Evolutionary conservation across 2,329 filamentous ascomycete species (phyloP), one percentile per base, ranked within the genome.

Genomic region (Alternaria consortialis): DNA sequence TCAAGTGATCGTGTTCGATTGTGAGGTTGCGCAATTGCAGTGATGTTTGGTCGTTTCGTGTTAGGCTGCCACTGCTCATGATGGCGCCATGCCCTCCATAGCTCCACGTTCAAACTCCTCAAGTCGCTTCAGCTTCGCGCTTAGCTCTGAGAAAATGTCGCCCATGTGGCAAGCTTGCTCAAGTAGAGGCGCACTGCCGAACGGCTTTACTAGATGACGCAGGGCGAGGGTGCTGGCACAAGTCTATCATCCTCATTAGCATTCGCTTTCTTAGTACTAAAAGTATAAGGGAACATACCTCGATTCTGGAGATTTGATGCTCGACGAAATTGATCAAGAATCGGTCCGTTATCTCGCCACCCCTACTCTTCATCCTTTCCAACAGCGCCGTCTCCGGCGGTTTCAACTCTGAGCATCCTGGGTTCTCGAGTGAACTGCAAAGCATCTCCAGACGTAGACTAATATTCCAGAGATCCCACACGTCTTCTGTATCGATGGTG

Each of bases 231-330:
- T 93, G 32, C 90, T 91, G 69, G 94, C 86, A 74, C 92, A 95
- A 53, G 92, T 90, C 93, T 96, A 68, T 55, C 39, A 66, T 5
- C n/a, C 56, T 39, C 12, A 55, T 76, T 67, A 79, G 74, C 23
- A 56, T 42, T 9, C 20, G 3, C 9, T 29, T 25, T 23, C 23
- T 9, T 37, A 7, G 11, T n/a, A 31, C 13, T 0, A 36, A 7
- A 6, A 53, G 29, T 4, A 31, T 4, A 9, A 9, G 53, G 34
- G 9, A 23, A 81, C 90, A 80, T 84, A 96, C 93, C 88, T 99
- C 95, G 77, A 99, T 96, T 73, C 95, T 88, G 77, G 91, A 94
- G 69, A 99, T 91, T 84, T 97, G 93, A 76, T 98, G 94, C 77
- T 97, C 94, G 78, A 98, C 86, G 73, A 99, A 93, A 73, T 92